phyloP scores from a whole-genome alignment of 73 alveolate genomes.

The Halteria grandinella region DNA sequence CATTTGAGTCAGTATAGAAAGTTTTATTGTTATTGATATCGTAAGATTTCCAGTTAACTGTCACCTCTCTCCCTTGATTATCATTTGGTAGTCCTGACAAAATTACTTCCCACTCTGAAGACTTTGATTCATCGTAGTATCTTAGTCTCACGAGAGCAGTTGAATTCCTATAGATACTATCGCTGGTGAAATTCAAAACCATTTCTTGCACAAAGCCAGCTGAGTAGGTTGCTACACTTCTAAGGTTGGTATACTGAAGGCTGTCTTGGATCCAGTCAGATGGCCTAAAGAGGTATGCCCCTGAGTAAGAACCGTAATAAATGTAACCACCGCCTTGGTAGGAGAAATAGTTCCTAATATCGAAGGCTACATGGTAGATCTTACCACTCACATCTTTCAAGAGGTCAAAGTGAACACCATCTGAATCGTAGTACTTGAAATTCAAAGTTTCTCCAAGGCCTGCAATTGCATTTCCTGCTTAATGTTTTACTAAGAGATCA shows the following conservation, averaged over 20 bases:
- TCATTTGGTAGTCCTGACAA: conserved; percentile 2
- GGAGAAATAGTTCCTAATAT: conserved; percentile 1
- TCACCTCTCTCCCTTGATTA: conserved; percentile 28
- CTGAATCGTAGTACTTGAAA: neutral
- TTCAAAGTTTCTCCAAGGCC: neutral
- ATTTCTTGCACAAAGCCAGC: neutral
- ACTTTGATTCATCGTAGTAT: neutral
- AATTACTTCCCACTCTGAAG: conserved; percentile 17
- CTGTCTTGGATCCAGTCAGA: conserved; percentile 29
- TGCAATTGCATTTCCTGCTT: neutral
- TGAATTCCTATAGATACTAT: neutral
- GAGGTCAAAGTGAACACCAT: neutral
- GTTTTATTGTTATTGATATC: conserved; percentile 39
- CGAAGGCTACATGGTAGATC: conserved; percentile 45
- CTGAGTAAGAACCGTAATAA: conserved; percentile 38
- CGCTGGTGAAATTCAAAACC: neutral
- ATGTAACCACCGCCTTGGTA: neutral
- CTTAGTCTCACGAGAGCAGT: conserved; percentile 20
- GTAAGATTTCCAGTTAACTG: conserved; percentile 21
- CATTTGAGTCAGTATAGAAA: conserved; percentile 74
- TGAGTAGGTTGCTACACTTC: neutral
- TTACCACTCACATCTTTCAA: conserved; percentile 9
- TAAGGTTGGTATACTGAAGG: neutral
- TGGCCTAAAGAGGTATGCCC: conserved; percentile 87
- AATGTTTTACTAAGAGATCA: neutral